Percentiles rank a stretch among this genome's conserved stretches.
Evolutionary conservation across 768 basidiomycete genomes (phyloP).

Genomic region (Gautieria morchelliformis): DNA sequence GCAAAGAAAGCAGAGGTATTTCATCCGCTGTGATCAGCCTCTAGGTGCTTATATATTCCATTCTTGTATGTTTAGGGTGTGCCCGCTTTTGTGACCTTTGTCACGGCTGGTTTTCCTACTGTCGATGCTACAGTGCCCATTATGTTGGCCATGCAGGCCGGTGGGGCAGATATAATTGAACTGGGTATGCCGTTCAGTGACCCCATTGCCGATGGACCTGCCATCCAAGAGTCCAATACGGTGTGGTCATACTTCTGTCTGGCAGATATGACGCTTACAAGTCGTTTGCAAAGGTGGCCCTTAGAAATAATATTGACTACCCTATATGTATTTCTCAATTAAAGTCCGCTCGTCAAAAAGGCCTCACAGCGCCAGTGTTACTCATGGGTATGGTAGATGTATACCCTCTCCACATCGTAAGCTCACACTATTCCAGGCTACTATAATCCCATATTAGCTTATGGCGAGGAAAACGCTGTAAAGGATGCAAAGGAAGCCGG

Average conservation of each 20-base stretch:
- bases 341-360: conserved; percentile 68
- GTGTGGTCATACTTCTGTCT: conserved; percentile 37
- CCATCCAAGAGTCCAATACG: conserved; percentile 90
- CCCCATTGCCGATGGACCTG: conserved; percentile 91
- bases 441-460: conserved; percentile 92
- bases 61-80: conserved; percentile 30
- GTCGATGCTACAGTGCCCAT: conserved; percentile 74
- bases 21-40: background rate
- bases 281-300: conserved; percentile 51
- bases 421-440: conserved; percentile 51
- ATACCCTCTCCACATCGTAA: background rate
- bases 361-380: conserved; percentile 78
- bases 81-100: conserved; percentile 73
- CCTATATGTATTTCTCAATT: conserved; percentile 63
- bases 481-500: conserved; percentile 83
- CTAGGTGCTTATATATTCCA: background rate
- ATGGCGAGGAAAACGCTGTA: conserved; percentile 91
- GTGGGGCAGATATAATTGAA: conserved; percentile 92
- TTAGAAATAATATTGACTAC: conserved; percentile 76
- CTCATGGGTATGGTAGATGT: conserved; percentile 65
- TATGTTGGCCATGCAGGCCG: conserved; percentile 85
- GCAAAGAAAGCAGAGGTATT: conserved; percentile 49
- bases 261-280: background rate
- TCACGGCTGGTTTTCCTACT: conserved; percentile 90
- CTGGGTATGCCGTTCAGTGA: conserved; percentile 94